phyloP scores from a whole-genome alignment of 768 basidiomycete genomes.

The Tricholoma flavovirens region DNA sequence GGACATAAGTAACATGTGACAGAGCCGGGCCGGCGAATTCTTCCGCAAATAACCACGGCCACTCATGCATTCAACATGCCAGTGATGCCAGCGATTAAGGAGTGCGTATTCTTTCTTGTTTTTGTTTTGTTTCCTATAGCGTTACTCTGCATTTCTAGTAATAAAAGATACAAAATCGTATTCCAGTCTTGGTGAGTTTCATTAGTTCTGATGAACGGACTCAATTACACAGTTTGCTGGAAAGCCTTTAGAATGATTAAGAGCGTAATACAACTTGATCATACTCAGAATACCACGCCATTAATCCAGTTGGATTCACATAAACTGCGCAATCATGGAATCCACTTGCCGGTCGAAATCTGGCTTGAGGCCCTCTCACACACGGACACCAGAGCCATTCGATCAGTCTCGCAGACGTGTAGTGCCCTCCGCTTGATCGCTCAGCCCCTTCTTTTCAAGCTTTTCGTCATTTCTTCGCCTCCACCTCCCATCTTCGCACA shows the following conservation, averaged over 20 bases:
- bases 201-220: no score
- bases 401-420: conserved; percentile 9
- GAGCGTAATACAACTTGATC: not conserved
- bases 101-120: no score
- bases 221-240: not conserved
- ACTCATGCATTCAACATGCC: no score
- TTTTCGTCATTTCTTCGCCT: conserved; percentile 8
- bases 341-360: conserved; percentile 11
- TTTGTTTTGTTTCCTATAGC: no score
- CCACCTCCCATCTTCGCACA: not conserved
- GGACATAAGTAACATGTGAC: no score
- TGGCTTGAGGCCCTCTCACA: conserved; percentile 16
- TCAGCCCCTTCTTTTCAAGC: conserved; percentile 17
- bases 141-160: not conserved
- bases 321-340: not conserved
- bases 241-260: not conserved
- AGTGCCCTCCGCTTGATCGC: conserved; percentile 13
- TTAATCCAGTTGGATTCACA: not conserved
- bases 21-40: no score
- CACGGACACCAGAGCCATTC: conserved; percentile 4
- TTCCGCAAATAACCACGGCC: no score
- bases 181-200: not conserved
- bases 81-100: no score
- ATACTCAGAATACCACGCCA: not conserved
- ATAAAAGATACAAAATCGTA: not conserved